Evolutionary conservation across 805 yeast genomes (phyloP), one percentile per base, ranked within the genome.

Genomic region (Pichia thaimueangensis): DNA sequence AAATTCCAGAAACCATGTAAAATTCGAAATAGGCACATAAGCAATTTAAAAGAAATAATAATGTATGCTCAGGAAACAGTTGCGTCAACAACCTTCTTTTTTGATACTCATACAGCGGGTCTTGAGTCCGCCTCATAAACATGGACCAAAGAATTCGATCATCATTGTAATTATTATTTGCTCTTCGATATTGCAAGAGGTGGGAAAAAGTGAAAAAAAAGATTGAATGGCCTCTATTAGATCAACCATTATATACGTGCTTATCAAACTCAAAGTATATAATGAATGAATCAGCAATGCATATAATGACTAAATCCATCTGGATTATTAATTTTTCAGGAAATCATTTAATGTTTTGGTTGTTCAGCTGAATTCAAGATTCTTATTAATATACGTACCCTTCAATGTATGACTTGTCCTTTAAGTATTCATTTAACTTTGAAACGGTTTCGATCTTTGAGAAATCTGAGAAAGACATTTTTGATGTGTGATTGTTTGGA

Each of bases 61-160:
- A 28, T 31, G 29, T 30, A n/a, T n/a, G 35, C 47, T 47, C 51
- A 47, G 49, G 21, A 37, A 37, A 37, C 29, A 47, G 39, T 47
- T 48, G 47, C 53, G 49, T 50, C 56, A 71, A 53, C 52, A 51
- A 50, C 54, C 52, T 54, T 61, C 60, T 49, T 47, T n/a, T 53
- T 68, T 82, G 80, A 79, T 86, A 84, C 89, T 86, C 95, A 86
- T 81, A 59, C 80, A 80, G 85, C 82, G 89, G 95, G 94, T 82
- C 91, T 84, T 84, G 77, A 81, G 69, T 71, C 86, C 94, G 81
- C 88, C 85, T 86, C 95, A 78, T 82, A 82, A 86, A 86, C 94
- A 85, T 89, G 94, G 94, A 85, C 94, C 94, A 85, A 82, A 62
- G 66, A 60, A 59, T 73, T 63, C 62, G 71, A 69, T 83, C 88